Evolutionary conservation across 768 basidiomycete species (phyloP), one percentile per base, ranked within the genome.

Genomic region (Agrocybe praecox): DNA sequence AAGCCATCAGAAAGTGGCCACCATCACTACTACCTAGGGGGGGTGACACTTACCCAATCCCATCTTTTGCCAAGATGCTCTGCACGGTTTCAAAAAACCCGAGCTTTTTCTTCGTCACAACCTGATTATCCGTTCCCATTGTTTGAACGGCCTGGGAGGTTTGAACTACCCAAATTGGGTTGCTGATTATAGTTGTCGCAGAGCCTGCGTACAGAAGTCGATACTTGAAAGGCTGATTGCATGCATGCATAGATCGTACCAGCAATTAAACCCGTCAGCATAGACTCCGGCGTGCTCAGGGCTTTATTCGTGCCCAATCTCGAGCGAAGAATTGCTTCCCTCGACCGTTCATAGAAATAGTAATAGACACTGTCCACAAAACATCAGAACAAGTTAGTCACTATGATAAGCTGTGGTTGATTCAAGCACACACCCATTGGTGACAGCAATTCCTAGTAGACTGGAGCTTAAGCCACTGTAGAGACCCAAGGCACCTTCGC

Each of bases 91-190:
- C 82, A 17, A 87, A 54, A 52, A 90, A 77, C 12, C 86, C 81
- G 21, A 87, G 81, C 58, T 84, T 85, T 67, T 76, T 80, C 46
- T 74, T 68, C 7, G 72, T 56, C 9, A 63, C 69, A 24, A 67
- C 56, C 11, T 70, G 61, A 36, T 73, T 62, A 43, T 75, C 73
- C 6, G 70, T 36, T 34, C 78, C 67, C 71, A 85, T 71, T 32
- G 83, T 85, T 49, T 78, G 81, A 29, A 90, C 88, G 9, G 90
- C 88, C 69, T 96, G 94, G 8, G 89, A 88, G 6, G 94, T 94
- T 69, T 98, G 95, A 19, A 98, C 80, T 47, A 97, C 94, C 97
- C 97, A 99, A 58, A 98, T 89, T 2, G 96, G 96, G 72, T 98
- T 98, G 69, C 87, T 90, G 60, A 92, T 80, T 60, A 96, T 72